phyloP scores from a whole-genome alignment of 768 basidiomycete genomes.

The Floccularia luteovirens region DNA sequence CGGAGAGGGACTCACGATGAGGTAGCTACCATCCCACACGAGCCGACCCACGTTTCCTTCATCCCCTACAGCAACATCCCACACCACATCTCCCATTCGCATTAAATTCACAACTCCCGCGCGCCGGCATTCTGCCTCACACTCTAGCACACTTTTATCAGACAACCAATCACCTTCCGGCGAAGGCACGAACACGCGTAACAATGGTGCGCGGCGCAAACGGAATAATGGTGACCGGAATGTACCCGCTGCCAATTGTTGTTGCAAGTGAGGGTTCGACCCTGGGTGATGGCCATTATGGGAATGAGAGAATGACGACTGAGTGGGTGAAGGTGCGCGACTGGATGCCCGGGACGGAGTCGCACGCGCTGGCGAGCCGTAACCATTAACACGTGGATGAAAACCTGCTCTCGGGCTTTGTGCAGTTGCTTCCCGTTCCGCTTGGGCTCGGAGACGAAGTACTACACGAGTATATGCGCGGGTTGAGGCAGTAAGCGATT shows the following conservation, averaged over 20 bases:
- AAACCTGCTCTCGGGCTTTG: not conserved
- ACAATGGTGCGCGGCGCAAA: conserved; percentile 62
- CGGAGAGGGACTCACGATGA: conserved; percentile 51
- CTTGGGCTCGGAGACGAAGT: conserved; percentile 70
- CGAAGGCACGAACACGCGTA: conserved; percentile 80
- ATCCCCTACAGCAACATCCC: conserved; percentile 83
- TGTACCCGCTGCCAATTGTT: no score
- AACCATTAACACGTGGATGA: conserved; percentile 6
- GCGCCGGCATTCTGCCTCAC: conserved; percentile 71
- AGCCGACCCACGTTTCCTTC: conserved; percentile 80
- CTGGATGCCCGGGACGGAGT: conserved; percentile 40
- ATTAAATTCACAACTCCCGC: conserved; percentile 59
- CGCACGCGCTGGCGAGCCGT: conserved; percentile 11
- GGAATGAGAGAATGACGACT: conserved; percentile 41
- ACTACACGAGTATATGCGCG: conserved; percentile 78
- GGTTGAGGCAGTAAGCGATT: conserved; percentile 49
- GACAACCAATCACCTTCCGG: conserved; percentile 85
- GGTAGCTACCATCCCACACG: conserved; percentile 85
- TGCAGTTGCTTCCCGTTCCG: conserved; percentile 46
- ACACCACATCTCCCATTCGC: conserved; percentile 75
- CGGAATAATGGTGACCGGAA: conserved; percentile 73
- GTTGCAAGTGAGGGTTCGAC: conserved; percentile 1
- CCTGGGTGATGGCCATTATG: conserved; percentile 20
- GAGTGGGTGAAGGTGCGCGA: conserved; percentile 60
- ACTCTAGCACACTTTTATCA: conserved; percentile 73